Conservation (phyloP, 2,329 filamentous ascomycete genomes). For the Ascochyta pisi region DNA sequence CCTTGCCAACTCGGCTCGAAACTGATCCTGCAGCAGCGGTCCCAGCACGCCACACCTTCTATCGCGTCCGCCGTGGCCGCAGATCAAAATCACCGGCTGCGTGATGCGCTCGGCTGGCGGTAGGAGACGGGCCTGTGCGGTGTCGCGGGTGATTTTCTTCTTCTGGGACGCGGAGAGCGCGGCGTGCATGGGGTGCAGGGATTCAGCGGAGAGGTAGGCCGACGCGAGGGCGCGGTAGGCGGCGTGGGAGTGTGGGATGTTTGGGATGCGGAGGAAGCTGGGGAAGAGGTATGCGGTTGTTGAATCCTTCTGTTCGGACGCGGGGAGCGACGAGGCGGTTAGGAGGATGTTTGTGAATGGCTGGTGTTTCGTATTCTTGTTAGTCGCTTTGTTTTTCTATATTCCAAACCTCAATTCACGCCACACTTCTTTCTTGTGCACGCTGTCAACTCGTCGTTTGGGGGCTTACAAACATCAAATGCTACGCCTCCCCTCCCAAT, state of each 20-base stretch:
- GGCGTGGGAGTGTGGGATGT: conserved; percentile 68
- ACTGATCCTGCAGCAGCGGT: conserved; percentile 74
- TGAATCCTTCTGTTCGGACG: conserved; percentile 15
- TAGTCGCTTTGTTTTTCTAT: neutral
- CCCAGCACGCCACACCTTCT: conserved; percentile 81
- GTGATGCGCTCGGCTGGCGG: conserved; percentile 59
- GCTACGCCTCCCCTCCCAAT: conserved; percentile 52
- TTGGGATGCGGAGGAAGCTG: conserved; percentile 79
- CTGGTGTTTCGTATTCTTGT: conserved; percentile 53
- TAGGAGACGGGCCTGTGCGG: conserved; percentile 57
- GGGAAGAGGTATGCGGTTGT: conserved; percentile 72
- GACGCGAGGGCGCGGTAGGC: conserved; percentile 64
- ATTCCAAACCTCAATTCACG: too few species aligned
- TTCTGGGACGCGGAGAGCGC: conserved; percentile 59
- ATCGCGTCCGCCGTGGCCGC: conserved; percentile 85
- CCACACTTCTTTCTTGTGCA: too few species aligned
- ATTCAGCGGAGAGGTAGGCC: conserved; percentile 69
- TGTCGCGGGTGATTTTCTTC: conserved; percentile 56
- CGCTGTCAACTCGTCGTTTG: too few species aligned
- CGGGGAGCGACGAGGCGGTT: conserved; percentile 77
- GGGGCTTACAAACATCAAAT: conserved; percentile 48
- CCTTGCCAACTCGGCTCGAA: conserved; percentile 64
- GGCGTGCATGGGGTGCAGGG: conserved; percentile 68
- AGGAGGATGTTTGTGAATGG: conserved; percentile 83
- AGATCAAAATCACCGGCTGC: conserved; percentile 71